Conservation (phyloP, 1,139 yeast genomes). For the Williopsis jadinii region DNA sequence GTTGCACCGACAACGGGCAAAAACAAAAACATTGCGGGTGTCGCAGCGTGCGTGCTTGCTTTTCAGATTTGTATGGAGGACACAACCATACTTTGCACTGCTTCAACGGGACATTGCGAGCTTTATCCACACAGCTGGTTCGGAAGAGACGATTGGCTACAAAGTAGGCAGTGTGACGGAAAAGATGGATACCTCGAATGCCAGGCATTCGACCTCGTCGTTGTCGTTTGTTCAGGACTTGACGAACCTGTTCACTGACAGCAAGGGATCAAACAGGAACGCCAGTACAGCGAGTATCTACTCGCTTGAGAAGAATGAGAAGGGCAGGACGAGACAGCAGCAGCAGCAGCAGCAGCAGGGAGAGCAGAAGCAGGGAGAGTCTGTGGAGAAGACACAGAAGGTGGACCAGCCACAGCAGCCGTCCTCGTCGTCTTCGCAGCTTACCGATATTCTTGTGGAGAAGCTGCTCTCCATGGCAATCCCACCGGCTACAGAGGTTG, state of each 20-base stretch:
- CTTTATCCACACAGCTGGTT: too few species aligned
- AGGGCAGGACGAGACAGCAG: not conserved
- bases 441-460: conserved; percentile 68
- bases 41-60: too few species aligned
- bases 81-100: too few species aligned
- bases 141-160: too few species aligned
- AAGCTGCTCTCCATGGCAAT: conserved; percentile 61
- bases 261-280: not conserved
- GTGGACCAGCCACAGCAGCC: not conserved
- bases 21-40: too few species aligned
- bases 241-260: conserved; percentile 1
- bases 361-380: not conserved
- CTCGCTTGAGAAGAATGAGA: not conserved
- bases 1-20: too few species aligned
- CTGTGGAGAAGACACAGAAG: not conserved
- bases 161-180: too few species aligned
- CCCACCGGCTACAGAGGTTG: conserved; percentile 48
- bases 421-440: conserved; percentile 23
- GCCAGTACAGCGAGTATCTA: not conserved
- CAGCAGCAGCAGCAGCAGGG: not conserved
- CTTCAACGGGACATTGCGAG: too few species aligned
- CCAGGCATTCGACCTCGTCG: conserved; percentile 5
- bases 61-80: too few species aligned
- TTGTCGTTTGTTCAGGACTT: conserved; percentile 12
- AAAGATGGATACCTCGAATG: not conserved